phyloP scores from a whole-genome alignment of 208 protist species.

The Histomonas meleagridis region DNA sequence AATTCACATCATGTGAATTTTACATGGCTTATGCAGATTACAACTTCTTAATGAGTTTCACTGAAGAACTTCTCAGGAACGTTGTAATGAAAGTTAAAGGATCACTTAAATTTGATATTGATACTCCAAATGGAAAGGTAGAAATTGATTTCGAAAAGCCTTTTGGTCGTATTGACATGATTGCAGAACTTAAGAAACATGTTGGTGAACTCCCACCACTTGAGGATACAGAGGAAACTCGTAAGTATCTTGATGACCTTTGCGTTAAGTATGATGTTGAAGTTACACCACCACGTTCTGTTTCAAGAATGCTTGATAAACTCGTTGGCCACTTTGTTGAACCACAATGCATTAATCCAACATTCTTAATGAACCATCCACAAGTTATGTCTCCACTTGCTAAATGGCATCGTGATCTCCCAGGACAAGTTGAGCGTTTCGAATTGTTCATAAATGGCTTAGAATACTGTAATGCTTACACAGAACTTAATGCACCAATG shows the following conservation, averaged over 20 bases:
- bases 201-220: slow-evolving; percentile 60
- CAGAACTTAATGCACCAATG: slow-evolving; percentile 97
- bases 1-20: slow-evolving; percentile 99
- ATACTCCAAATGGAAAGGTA: slow-evolving; percentile 42
- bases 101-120: slow-evolving; percentile 74
- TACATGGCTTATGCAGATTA: slow-evolving; percentile 85
- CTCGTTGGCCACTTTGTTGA: slow-evolving; percentile 47
- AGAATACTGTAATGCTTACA: slow-evolving; percentile 65
- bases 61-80: slow-evolving; percentile 69
- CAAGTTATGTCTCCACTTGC: slow-evolving; percentile 96
- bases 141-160: slow-evolving; percentile 94
- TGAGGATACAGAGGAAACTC: slow-evolving; percentile 9
- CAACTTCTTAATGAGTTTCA: slow-evolving; percentile 91
- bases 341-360: slow-evolving; percentile 71
- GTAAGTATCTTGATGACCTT: slow-evolving; percentile 63
- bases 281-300: slow-evolving; percentile 76
- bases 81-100: slow-evolving; percentile 83
- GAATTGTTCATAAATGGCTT: slow-evolving; percentile 83
- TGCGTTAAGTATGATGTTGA: slow-evolving; percentile 61
- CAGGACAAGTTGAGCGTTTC: slow-evolving; percentile 92
- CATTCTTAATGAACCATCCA: slow-evolving; percentile 97
- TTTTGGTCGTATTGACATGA: slow-evolving; percentile 83
- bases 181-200: slow-evolving; percentile 76
- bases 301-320: slow-evolving; percentile 87
- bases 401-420: slow-evolving; percentile 71